Base-by-base conservation (phyloP, 2,329 filamentous ascomycete genomes). In the Colletotrichum sp. region DNA sequence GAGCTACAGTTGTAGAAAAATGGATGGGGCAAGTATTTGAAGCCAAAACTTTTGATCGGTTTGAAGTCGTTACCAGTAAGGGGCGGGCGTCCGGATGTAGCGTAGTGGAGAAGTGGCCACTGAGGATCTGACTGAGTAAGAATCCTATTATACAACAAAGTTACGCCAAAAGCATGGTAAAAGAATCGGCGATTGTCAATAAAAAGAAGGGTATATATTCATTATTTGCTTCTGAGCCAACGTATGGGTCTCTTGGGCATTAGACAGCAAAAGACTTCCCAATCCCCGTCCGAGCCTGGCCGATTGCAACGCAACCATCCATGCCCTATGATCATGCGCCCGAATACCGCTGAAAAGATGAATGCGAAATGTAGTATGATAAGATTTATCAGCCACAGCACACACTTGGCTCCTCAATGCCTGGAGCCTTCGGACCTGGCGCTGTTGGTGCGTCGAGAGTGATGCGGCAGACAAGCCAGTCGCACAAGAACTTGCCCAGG, bases 401-500 rank as follows among this genome's bases (percentile, higher is more conserved):
- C 4, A 88, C 83, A 3, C 85, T 86, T 6, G 86, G 79, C 76
- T 88, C 87, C 65, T 88, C 85, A 11, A 87, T 81, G 0, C 82
- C 84, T 21, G 77, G 78, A 2, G 77, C 72, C 38, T 76, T 77
- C 24, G 78, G 78, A 2, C 76, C 71, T 51, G 76, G 75, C 8
- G 70, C 21, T 11, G 63, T 24, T 6, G 63, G 59, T 24, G 66
- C 70, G 15, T 67, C 72, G 15, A 73, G 43, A 8, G 65, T 54
- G n/a, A 88, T 81, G 69, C 82, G 84, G 62, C 83, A 81, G 29
- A 85, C 85, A 78, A 88, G 80, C 88, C 88, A 90, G 78, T 89
- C 87, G 76, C 85, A 88, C n/a, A 88, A 76, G 77, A 89, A 89
- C 80, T 89, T 89, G 72, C 88, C 88, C 58, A 89, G 76, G 9